A percentile compares a stretch with the other conserved stretches of the same genome.
Evolutionary conservation across 768 basidiomycete species (phyloP).

Genomic region (Leucosporidium scottii): DNA sequence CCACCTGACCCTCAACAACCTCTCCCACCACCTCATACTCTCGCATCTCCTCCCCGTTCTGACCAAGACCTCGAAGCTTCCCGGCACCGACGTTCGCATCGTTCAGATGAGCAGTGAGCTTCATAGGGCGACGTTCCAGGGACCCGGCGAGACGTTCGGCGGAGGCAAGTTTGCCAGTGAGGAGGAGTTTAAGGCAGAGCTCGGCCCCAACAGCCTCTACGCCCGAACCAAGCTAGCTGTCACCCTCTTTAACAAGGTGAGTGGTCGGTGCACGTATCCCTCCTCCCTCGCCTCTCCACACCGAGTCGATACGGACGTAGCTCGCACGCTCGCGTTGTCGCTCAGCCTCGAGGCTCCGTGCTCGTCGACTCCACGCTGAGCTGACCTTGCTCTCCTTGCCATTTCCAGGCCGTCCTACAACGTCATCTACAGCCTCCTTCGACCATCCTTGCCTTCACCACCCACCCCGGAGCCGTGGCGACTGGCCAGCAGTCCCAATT

Average conservation of each 20-base stretch:
- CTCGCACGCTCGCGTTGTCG: too few species aligned
- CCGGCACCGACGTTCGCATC: conserved; percentile 25
- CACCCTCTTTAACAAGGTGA: conserved; percentile 4
- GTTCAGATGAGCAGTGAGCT: conserved; percentile 18
- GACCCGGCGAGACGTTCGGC: conserved; percentile 7
- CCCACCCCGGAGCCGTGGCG: conserved; percentile 16
- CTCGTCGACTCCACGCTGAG: too few species aligned
- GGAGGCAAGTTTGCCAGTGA: conserved; percentile 13
- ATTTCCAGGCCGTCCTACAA: conserved; percentile 4
- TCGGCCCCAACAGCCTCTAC: conserved; percentile 2
- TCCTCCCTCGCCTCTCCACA: background rate
- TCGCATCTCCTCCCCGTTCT: conserved; percentile 28
- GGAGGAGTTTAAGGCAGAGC: conserved; percentile 21
- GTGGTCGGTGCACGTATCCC: too few species aligned
- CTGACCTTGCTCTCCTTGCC: background rate
- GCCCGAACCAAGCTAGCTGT: conserved; percentile 19
- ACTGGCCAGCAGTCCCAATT: conserved; percentile 23
- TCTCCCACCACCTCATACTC: conserved; percentile 21
- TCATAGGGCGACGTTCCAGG: conserved; percentile 18
- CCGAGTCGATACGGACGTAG: background rate
- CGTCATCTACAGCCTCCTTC: conserved; percentile 13
- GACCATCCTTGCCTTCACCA: conserved; percentile 7
- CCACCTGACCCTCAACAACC: conserved; percentile 20
- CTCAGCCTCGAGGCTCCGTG: too few species aligned
- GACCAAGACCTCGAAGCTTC: conserved; percentile 17